Percentiles rank a stretch among this genome's conserved stretches.
Evolutionary conservation across 2,329 filamentous ascomycete genomes (phyloP).

Genomic region (Talaromyces sp.): DNA sequence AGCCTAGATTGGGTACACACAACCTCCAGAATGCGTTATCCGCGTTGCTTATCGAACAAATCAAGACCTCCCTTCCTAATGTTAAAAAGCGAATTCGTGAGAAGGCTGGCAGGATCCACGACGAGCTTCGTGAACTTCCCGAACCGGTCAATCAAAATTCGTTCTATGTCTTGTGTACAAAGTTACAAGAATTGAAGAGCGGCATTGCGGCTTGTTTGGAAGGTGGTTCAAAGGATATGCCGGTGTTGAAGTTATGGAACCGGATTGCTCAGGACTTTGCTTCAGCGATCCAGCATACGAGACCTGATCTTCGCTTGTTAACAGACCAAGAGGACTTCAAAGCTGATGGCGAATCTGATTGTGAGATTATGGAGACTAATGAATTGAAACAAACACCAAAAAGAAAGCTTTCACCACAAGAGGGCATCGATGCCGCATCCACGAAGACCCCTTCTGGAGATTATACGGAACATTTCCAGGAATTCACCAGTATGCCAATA

Average conservation of each 20-base stretch:
- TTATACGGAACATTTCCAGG: constrained; percentile 26
- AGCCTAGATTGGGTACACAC: constrained; percentile 52
- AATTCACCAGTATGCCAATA: constrained; percentile 20
- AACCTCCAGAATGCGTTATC: constrained; percentile 53
- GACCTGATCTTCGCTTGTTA: constrained; percentile 34
- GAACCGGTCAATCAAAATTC: constrained; percentile 66
- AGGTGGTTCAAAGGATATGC: constrained; percentile 45
- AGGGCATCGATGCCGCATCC: background rate
- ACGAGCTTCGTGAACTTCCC: constrained; percentile 59
- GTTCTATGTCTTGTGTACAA: constrained; percentile 62
- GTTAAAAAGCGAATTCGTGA: constrained; percentile 44
- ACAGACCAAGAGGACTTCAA: constrained; percentile 27
- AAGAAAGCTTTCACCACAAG: background rate
- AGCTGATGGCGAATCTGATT: constrained; percentile 27
- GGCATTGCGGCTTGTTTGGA: constrained; percentile 56
- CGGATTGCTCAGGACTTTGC: constrained; percentile 54
- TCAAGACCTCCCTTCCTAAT: constrained; percentile 37
- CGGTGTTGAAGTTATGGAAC: constrained; percentile 46
- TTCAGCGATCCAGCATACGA: constrained; percentile 46
- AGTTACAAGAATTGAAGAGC: constrained; percentile 58
- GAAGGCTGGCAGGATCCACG: constrained; percentile 54
- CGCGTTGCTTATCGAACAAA: constrained; percentile 49
- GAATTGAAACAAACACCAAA: background rate
- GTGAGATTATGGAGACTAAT: constrained; percentile 25
- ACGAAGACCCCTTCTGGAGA: constrained; percentile 15